phyloP scores from a whole-genome alignment of 2,329 filamentous ascomycete genomes.

The Apiospora rasikravindrae region DNA sequence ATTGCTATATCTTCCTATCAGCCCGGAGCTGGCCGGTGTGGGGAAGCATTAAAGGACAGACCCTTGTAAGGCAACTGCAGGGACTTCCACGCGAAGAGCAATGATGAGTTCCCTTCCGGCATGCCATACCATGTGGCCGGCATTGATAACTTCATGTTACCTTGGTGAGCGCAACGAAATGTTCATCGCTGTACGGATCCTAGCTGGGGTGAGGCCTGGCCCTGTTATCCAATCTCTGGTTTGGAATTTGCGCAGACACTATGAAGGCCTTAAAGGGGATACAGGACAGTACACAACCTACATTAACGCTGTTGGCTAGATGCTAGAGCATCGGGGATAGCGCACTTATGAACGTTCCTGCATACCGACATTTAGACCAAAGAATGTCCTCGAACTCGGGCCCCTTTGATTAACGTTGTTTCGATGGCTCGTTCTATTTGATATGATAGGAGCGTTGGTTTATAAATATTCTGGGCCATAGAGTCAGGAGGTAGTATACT shows the following conservation, averaged over 20 bases:
- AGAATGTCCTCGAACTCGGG: neutral
- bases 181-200: neutral
- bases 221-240: neutral
- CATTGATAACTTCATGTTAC: neutral
- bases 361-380: neutral
- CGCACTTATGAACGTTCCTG: neutral
- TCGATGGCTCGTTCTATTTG: no score
- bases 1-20: slow-evolving; percentile 13
- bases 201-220: neutral
- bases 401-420: no score
- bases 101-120: neutral
- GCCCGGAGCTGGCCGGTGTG: slow-evolving; percentile 17
- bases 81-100: neutral
- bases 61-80: neutral
- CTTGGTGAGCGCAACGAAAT: neutral
- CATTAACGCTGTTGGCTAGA: no score
- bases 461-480: no score
- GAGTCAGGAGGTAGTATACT: no score
- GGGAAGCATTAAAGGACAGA: neutral
- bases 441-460: no score
- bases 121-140: no score
- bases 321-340: neutral
- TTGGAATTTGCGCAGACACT: neutral
- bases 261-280: neutral
- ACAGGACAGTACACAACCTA: neutral